Base-by-base conservation (phyloP, 257 asterid genomes). In the Misopates orontium region DNA sequence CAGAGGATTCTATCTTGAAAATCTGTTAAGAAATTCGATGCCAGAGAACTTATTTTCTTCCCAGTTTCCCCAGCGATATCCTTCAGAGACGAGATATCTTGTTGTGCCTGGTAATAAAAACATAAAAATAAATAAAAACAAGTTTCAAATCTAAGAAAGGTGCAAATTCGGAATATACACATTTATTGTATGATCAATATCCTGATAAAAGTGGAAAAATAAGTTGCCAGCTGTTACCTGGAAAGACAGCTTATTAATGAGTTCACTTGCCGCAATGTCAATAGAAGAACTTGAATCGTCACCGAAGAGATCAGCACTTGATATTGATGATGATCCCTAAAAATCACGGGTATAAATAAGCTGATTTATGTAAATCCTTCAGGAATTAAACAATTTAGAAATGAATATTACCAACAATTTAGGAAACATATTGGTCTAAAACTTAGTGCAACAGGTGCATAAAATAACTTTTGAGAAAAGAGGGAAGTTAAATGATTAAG, bases 11-110 rank as follows among this genome's bases (percentile, higher is more conserved):
- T 85, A 80, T 90, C 99, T 82, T 90, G 97, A 69, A 93, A 71
- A 76, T 93, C 97, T 2, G 99, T 83, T 66, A 93, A 72, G 21
- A 93, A 68, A 49, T 81, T 75, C 45, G 99, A 86, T 0, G 99
- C 99, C n/a, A 93, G 52, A 24, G 89, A 78, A 80, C 81, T 74
- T 56, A 93, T 67, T 85, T 80, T 93, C 87, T 90, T 93, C 66
- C 99, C 95, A 4, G 99, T 90, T 83, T 93, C 99, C 66, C 97
- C 97, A 7, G 99, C 99, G 16, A 93, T 93, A 66, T 80, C 83
- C 82, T 93, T 93, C 17, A 90, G 79, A 58, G 99, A 86, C 51
- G 96, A 84, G 64, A 93, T 82, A 73, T 93, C 99, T 71, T 93
- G 99, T 28, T 93, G 96, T 71, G 99, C 97, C 99, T 93, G 84